These are phyloP conservation scores for Mollisiaceae sp. DNA, from an alignment of 2,329 filamentous ascomycete species.

Conservation along the genomic window DNA sequence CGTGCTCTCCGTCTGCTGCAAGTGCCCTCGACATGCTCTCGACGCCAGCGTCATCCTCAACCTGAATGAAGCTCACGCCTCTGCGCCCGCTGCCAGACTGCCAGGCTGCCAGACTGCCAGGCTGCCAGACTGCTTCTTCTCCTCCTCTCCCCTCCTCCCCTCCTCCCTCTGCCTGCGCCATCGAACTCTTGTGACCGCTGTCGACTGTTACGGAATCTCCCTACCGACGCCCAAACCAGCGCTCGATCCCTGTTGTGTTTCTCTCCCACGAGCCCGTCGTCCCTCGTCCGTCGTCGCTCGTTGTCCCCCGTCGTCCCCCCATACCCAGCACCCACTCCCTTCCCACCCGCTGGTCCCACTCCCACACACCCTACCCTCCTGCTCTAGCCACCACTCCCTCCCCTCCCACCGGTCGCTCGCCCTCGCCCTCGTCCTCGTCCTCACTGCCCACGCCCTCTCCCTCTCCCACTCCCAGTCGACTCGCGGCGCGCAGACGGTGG, in stretches of 20 bases:
- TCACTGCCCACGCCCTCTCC: background rate
- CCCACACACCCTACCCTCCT: no score
- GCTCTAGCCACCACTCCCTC: no score
- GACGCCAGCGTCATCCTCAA: no score
- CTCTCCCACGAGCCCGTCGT: conserved; percentile 3
- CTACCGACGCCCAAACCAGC: conserved; percentile 8
- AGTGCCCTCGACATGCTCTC: background rate
- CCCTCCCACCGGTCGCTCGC: no score
- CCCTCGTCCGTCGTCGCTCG: background rate
- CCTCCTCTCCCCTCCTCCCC: no score
- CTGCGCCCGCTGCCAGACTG: conserved; percentile 6
- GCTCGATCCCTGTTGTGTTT: background rate
- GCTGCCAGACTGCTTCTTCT: background rate
- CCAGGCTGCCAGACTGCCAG: background rate
- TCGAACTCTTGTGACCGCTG: background rate
- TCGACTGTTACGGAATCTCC: background rate
- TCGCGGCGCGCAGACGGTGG: conserved; percentile 3
- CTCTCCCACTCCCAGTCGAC: background rate
- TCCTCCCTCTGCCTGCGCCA: background rate
- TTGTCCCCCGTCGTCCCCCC: background rate
- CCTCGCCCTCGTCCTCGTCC: background rate
- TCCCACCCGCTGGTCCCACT: no score
- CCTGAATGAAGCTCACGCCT: background rate
- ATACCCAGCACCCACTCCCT: no score
- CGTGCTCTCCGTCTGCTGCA: background rate